phyloP scores from a whole-genome alignment of 1,284 basidiomycete genomes.

The Moesziomyces sp. region DNA sequence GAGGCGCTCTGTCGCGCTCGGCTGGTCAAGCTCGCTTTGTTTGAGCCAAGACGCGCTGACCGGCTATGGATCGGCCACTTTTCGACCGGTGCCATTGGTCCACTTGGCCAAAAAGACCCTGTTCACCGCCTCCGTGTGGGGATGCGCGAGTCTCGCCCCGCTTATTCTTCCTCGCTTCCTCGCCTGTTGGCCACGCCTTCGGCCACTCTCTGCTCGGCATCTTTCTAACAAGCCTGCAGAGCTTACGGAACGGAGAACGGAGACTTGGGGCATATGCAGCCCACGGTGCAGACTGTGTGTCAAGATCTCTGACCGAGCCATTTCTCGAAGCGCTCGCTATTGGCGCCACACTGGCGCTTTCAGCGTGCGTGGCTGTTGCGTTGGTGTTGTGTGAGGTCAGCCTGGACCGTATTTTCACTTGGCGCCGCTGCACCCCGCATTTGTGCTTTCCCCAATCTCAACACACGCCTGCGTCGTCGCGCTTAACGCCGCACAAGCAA shows the following conservation, averaged over 20 bases:
- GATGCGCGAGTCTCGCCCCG: constrained; percentile 4
- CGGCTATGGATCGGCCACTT: constrained; percentile 15
- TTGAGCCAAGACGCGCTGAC: not conserved
- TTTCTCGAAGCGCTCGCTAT: not conserved
- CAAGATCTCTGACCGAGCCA: not conserved
- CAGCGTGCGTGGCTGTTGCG: not conserved
- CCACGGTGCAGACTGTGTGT: not conserved
- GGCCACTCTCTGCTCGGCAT: not conserved
- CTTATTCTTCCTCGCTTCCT: constrained; percentile 33
- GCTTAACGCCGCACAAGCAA: not conserved
- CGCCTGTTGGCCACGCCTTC: not conserved
- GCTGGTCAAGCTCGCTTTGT: constrained; percentile 17
- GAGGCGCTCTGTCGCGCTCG: constrained; percentile 11
- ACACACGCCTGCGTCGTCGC: not conserved
- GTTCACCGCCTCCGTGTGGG: not conserved
- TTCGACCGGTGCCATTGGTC: not conserved
- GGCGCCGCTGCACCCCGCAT: not conserved
- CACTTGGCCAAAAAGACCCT: not conserved
- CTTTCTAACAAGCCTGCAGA: not conserved
- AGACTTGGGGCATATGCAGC: not conserved
- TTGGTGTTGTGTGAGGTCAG: not conserved
- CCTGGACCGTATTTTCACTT: too few species aligned
- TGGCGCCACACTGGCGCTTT: not conserved
- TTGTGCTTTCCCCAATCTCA: not conserved
- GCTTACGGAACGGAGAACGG: too few species aligned